Evolutionary conservation across 2,329 filamentous ascomycete species (phyloP).

Genomic region (Alternaria sp.): DNA sequence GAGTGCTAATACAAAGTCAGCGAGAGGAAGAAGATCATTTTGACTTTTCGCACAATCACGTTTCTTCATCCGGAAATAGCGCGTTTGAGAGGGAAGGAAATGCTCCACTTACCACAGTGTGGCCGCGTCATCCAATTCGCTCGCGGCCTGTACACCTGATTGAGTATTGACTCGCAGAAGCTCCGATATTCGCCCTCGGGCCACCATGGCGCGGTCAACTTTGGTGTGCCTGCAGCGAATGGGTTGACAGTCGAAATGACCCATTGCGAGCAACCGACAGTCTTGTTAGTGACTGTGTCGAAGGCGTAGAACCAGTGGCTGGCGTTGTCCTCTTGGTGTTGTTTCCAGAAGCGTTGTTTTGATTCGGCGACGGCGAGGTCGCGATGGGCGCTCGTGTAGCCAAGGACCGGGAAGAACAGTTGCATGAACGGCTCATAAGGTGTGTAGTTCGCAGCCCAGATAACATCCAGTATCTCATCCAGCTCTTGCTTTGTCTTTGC

Average conservation of each 20-base stretch:
- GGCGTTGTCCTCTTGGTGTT: slow-evolving; percentile 30
- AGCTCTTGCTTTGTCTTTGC: slow-evolving; percentile 37
- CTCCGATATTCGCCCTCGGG: slow-evolving; percentile 42
- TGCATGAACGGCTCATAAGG: slow-evolving; percentile 46
- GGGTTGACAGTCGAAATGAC: slow-evolving; percentile 36
- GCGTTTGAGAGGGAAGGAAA: not conserved
- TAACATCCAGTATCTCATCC: slow-evolving; percentile 39
- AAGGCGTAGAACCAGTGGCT: slow-evolving; percentile 45
- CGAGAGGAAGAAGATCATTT: not conserved
- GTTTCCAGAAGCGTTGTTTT: slow-evolving; percentile 40
- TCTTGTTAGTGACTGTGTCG: slow-evolving; percentile 26
- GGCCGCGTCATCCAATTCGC: slow-evolving; percentile 43
- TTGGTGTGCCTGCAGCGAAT: slow-evolving; percentile 36
- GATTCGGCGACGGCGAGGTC: slow-evolving; percentile 36
- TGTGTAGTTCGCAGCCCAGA: slow-evolving; percentile 44
- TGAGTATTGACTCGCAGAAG: slow-evolving; percentile 43
- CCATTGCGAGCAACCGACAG: slow-evolving; percentile 44
- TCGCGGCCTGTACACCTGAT: slow-evolving; percentile 41
- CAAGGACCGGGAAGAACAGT: slow-evolving; percentile 43
- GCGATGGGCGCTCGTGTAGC: slow-evolving; percentile 33
- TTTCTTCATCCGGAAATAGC: not conserved
- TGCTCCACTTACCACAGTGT: slow-evolving; percentile 40
- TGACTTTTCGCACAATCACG: not conserved
- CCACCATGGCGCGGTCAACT: slow-evolving; percentile 44
- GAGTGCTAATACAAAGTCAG: slow-evolving; percentile 34